Evolutionary conservation across 495 filamentous ascomycete genomes (phyloP).

Genomic region (Ramalina intermedia): DNA sequence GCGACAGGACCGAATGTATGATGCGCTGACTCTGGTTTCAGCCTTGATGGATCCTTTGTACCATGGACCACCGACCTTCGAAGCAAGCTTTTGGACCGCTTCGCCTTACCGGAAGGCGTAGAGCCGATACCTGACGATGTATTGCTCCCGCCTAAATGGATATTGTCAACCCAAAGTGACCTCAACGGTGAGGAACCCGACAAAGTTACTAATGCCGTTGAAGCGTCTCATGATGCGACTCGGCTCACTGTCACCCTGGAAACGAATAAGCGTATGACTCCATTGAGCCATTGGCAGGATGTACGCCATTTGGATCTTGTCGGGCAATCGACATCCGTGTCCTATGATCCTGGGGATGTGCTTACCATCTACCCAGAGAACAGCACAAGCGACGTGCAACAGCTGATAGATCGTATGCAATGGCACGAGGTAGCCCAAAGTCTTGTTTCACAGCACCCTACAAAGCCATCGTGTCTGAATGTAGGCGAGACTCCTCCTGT

Average conservation of each 20-base stretch:
- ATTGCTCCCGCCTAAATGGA: conserved; percentile 67
- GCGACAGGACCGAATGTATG: conserved; percentile 3
- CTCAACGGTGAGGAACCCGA: background rate
- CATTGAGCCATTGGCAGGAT: conserved; percentile 77
- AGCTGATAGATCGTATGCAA: conserved; percentile 57
- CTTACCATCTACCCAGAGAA: conserved; percentile 78
- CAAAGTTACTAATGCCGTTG: background rate
- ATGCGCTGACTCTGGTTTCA: conserved; percentile 19
- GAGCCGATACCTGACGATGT: conserved; percentile 60
- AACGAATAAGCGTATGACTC: conserved; percentile 59
- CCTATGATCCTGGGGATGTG: conserved; percentile 57
- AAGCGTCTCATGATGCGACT: background rate
- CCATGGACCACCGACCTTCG: conserved; percentile 60
- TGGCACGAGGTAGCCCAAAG: conserved; percentile 62
- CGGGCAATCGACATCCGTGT: conserved; percentile 23
- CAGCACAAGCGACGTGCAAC: conserved; percentile 58
- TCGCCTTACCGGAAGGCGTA: conserved; percentile 52
- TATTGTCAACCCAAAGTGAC: conserved; percentile 23
- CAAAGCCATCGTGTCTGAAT: background rate
- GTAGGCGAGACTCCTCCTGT: conserved; percentile 10
- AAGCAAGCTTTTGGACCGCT: conserved; percentile 44
- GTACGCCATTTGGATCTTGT: conserved; percentile 61
- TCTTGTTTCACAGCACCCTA: conserved; percentile 28
- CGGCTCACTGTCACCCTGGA: conserved; percentile 20
- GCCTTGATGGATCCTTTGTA: conserved; percentile 70